phyloP scores from a whole-genome alignment of 305 asterid species.

The Rubia tinctorum region DNA sequence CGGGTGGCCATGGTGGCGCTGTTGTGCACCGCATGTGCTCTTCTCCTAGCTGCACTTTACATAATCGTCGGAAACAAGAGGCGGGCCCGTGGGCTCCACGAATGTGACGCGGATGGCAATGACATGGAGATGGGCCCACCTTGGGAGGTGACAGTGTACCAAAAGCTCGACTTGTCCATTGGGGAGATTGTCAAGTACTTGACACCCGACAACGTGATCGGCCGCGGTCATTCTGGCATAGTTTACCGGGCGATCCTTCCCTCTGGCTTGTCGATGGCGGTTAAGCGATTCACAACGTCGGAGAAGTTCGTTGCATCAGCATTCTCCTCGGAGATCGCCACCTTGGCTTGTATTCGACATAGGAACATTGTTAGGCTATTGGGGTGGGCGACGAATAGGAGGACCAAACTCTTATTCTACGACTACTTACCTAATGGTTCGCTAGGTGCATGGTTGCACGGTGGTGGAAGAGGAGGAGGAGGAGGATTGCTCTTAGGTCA shows the following conservation, averaged over 20 bases:
- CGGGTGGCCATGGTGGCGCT: conserved; percentile 77
- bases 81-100: conserved; percentile 24
- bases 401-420: conserved; percentile 61
- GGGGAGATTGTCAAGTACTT: conserved; percentile 46
- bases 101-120: conserved; percentile 30
- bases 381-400: conserved; percentile 78
- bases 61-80: conserved; percentile 48
- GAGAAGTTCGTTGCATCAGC: conserved; percentile 51
- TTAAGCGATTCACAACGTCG: conserved; percentile 48
- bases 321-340: conserved; percentile 67
- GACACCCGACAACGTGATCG: conserved; percentile 48
- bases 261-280: conserved; percentile 56
- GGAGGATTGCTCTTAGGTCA: conserved; percentile 22
- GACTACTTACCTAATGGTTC: conserved; percentile 68
- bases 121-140: conserved; percentile 62
- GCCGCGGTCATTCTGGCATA: conserved; percentile 69
- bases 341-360: conserved; percentile 64
- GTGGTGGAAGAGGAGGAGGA: conserved; percentile 35
- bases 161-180: conserved; percentile 65
- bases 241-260: conserved; percentile 53
- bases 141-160: conserved; percentile 81
- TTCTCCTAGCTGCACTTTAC: conserved; percentile 61
- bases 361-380: conserved; percentile 62
- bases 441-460: conserved; percentile 55
- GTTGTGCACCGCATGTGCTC: conserved; percentile 59